A percentile compares a stretch with the other conserved stretches of the same genome.
Conservation (phyloP, 495 filamentous ascomycete species). For the Hypoxylon subgilvum region DNA sequence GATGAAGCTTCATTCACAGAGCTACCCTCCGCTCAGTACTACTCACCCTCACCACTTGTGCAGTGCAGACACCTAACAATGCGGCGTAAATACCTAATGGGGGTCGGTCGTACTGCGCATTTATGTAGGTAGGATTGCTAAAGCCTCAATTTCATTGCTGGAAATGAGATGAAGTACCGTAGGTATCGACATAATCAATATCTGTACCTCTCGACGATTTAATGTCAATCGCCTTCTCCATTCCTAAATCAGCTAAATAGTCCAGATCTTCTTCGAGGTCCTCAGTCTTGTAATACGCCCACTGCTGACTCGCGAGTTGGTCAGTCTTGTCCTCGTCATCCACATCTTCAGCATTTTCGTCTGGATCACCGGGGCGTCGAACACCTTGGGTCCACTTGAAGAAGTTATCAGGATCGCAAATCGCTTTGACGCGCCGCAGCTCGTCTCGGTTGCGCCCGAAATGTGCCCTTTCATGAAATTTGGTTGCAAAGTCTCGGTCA, state of each 20-base stretch:
- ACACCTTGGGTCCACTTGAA: conserved; percentile 18
- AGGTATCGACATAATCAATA: too few species aligned
- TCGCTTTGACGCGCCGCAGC: conserved; percentile 19
- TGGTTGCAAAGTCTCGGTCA: conserved; percentile 7
- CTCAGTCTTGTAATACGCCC: conserved; percentile 3
- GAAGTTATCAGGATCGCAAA: conserved; percentile 26
- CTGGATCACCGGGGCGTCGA: conserved; percentile 11
- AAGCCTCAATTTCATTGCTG: too few species aligned
- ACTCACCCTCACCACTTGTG: too few species aligned
- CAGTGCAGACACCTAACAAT: too few species aligned
- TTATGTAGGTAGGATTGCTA: too few species aligned
- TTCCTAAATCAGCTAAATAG: background rate
- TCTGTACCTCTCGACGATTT: too few species aligned
- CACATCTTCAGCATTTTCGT: background rate
- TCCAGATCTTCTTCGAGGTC: background rate
- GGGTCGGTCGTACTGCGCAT: too few species aligned
- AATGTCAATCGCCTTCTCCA: background rate
- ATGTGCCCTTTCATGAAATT: conserved; percentile 24
- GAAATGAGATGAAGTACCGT: too few species aligned
- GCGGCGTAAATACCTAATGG: too few species aligned
- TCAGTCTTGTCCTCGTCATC: conserved; percentile 17
- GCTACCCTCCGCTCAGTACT: too few species aligned
- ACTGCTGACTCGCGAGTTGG: conserved; percentile 14
- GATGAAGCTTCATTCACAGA: too few species aligned
- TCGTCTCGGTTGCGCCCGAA: conserved; percentile 26